Evolutionary conservation across 441 rosid species (phyloP), one percentile per base, ranked within the genome.

Genomic region (Croton laevigatus): DNA sequence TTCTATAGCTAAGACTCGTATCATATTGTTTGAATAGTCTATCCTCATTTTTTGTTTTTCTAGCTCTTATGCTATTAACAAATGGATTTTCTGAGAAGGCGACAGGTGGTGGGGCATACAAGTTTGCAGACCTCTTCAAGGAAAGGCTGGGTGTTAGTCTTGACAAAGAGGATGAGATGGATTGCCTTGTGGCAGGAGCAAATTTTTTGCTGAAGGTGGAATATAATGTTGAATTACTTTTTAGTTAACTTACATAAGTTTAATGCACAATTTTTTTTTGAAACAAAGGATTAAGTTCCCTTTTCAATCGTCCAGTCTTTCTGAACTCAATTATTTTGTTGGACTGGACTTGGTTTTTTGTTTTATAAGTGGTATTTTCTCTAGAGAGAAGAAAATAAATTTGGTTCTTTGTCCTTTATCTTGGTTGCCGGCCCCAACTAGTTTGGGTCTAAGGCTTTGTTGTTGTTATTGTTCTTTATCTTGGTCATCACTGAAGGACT

Each of bases 131-230:
- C 76, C 86, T 96, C 62, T 96, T 96, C 81, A 96, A 90, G 80
- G 99, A 96, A 81, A 87, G 88, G 75, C 94, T 96, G 48, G 99
- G 97, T 13, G 87, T 91, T 76, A 88, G 91, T 80, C 90, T 96
- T 73, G 99, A 96, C 75, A 96, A 96, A 81, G 99, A 96, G 84
- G 99, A 91, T 83, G 98, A 96, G 81, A 96, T 96, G 99, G 84
- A 91, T 71, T 96, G 98, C 68, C 97, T 96, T 75, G 99, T 96
- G 60, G 89, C 96, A 23, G 98, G 99, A 72, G 98, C 99, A 69
- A 91, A 96, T 84, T 96, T 96, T 83, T 83, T 96, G 78, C 99
- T 93, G 51, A 96, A 96, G 94, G 98, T 96, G 71, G 32, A 65
- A 38, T 52, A 49, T 19, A 57, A 36, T 66, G n/a, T 78, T 27